Evolutionary conservation across 805 yeast genomes (phyloP), one percentile per base, ranked within the genome.

Genomic region (Cyberlindnera xishuangbannaensis): DNA sequence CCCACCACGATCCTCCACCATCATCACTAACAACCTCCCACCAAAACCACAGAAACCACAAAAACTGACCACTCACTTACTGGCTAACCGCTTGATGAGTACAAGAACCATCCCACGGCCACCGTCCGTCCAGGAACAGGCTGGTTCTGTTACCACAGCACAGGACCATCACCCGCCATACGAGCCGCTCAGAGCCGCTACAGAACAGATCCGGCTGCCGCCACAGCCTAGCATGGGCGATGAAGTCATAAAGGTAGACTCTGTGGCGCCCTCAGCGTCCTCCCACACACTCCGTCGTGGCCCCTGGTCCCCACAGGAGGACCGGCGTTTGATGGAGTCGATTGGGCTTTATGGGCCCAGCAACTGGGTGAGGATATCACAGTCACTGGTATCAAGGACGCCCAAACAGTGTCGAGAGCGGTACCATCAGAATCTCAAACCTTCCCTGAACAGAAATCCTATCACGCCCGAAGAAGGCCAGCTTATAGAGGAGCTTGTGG

Each of bases 341-440:
- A 83, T 86, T 25, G 62, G 72, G 25, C 57, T 73, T 16, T 78
- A 73, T 54, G 94, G 94, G 5, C 86, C 95, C 8, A 71, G 83
- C 25, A 84, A 84, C 54, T 86, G 96, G 96, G 95, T 87, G 6
- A 69, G 83, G 38, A 84, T 87, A 14, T 76, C 95, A 9, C 80
- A 77, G 44, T 65, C 71, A 36, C 63, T 86, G 39, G 78, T 78
- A 19, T 70, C 90, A 5, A 67, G 96, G 43, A 80, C 94, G 3
- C 95, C 95, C 6, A 87, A 87, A 53, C 96, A 86, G 58, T 85
- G 95, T 53, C 66, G 96, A 25, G 96, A 86, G 56, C 69, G 96
- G 15, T 86, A 83, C 57, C 95, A 86, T 55, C 95, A 87, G 60
- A 87, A 87, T 59, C 69, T 86, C 45, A 87, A 87, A 58, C 95